phyloP scores from a whole-genome alignment of 768 basidiomycete genomes.

The Sarcodon aspratus region DNA sequence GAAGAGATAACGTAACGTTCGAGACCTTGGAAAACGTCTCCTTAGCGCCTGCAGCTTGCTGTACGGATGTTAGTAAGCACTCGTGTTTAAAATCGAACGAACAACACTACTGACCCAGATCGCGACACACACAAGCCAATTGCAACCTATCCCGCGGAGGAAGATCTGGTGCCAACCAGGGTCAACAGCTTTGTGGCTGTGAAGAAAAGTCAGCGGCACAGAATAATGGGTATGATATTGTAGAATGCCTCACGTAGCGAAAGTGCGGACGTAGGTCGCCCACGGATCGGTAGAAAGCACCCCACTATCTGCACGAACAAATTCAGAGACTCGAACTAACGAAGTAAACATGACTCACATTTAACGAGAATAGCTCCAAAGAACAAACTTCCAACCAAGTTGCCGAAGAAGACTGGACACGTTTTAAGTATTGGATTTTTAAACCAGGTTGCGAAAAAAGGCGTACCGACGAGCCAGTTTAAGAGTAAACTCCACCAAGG shows the following conservation, averaged over 20 bases:
- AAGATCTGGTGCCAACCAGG: conserved; percentile 68
- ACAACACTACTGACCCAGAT: conserved; percentile 48
- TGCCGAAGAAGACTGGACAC: conserved; percentile 52
- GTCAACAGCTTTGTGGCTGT: conserved; percentile 48
- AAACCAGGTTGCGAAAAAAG: neutral
- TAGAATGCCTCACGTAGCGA: conserved; percentile 41
- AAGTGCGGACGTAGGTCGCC: conserved; percentile 33
- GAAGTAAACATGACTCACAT: conserved; percentile 28
- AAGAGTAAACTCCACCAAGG: conserved; percentile 61
- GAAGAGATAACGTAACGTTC: neutral
- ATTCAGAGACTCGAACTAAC: neutral
- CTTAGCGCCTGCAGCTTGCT: conserved; percentile 61
- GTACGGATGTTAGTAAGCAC: conserved; percentile 5
- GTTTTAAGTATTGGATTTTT: neutral
- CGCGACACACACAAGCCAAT: conserved; percentile 66
- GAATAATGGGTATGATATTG: neutral
- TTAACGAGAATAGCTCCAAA: conserved; percentile 56
- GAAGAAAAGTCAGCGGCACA: neutral
- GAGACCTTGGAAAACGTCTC: conserved; percentile 59
- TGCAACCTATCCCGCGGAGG: conserved; percentile 63
- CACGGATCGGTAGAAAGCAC: conserved; percentile 52
- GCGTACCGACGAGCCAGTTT: conserved; percentile 58
- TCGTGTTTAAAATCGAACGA: neutral
- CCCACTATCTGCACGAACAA: conserved; percentile 35
- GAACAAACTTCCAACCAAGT: conserved; percentile 58